Conservation (phyloP, 768 basidiomycete genomes). For the Pluteus cervinus region DNA sequence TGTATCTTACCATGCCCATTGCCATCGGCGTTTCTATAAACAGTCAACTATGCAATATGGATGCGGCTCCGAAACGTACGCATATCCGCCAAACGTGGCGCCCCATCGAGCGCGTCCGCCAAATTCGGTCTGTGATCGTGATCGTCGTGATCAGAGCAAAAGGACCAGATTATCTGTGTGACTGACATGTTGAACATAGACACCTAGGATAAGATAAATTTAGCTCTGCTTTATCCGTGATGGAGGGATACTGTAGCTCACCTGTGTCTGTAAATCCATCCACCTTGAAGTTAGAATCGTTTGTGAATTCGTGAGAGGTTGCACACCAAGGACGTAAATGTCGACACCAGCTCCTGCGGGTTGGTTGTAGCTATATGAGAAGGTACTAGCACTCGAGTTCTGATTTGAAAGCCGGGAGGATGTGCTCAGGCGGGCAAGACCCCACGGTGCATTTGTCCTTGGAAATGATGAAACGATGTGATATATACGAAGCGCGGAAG, state of each 20-base stretch:
- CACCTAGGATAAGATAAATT: neutral
- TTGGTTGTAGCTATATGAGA: conserved; percentile 10
- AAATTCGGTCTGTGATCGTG: conserved; percentile 11
- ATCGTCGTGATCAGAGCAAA: too few relatives aligned
- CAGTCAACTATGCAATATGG: neutral
- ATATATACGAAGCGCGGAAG: too few relatives aligned
- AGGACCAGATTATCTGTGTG: neutral
- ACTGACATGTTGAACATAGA: conserved; percentile 7
- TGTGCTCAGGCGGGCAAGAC: conserved; percentile 13
- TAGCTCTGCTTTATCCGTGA: neutral
- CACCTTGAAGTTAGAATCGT: neutral
- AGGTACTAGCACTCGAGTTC: conserved; percentile 13
- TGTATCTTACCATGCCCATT: conserved; percentile 12
- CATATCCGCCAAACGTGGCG: conserved; percentile 14
- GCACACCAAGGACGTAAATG: conserved; percentile 15
- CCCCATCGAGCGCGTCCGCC: conserved; percentile 16
- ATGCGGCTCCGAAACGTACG: too few relatives aligned
- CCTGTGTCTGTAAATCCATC: conserved; percentile 9
- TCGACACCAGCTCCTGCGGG: conserved; percentile 14
- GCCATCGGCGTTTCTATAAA: conserved; percentile 9
- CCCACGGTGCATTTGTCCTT: conserved; percentile 14
- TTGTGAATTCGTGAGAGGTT: too few relatives aligned
- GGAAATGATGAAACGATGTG: neutral
- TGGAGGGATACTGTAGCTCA: conserved; percentile 1
- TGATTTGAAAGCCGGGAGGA: conserved; percentile 10